Base-by-base conservation (phyloP, 2,329 filamentous ascomycete species). In the Dothistroma pini region DNA sequence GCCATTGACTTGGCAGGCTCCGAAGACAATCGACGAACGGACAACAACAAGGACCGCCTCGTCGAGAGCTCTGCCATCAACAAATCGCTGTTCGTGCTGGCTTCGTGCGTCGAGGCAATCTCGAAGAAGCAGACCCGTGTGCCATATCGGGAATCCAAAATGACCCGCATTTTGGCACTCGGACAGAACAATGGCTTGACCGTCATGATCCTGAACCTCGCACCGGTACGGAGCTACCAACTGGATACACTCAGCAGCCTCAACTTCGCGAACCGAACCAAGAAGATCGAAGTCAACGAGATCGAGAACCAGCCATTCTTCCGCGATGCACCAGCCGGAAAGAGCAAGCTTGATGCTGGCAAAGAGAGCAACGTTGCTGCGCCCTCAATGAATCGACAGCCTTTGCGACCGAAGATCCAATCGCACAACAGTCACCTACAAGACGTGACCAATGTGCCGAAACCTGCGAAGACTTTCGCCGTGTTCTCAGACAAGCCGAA, bases 41-140 rank as follows among this genome's bases (percentile, higher is more conserved):
- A 96, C 56, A 97, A 97, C 75, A 91, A 88, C 70, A 95, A 93
- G 74, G 92, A 96, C 75, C 84, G 93, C 29, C 81, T 97, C 73
- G 85, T 96, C n/a, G 93, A 97, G 76, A 96, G 92, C 44, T 92
- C 93, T 0, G 93, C 91, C 71, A 97, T 97, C 80, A 97, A 97
- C 83, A 97, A 97, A 79, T 96, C 91, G 65, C 81, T 97, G 7
- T 97, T 97, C 71, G 93, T 97, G 19, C 79, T 97, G 54, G 93
- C 91, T 49, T 92, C 96, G 74, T 97, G 93, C 70, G 93, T 97
- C 57, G 93, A 97, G 73, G 93, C 93, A 59, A 97, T 97, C 72
- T 90, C 89, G 71, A 86, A 85, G 73, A 87, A 87, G 70, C 84
- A 87, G 62, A 75, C 77, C 69, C 86, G 93, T 35, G 93, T 97